Evolutionary conservation across 179 eudicot genomes (phyloP).

Genomic region (Silene coronaria): DNA sequence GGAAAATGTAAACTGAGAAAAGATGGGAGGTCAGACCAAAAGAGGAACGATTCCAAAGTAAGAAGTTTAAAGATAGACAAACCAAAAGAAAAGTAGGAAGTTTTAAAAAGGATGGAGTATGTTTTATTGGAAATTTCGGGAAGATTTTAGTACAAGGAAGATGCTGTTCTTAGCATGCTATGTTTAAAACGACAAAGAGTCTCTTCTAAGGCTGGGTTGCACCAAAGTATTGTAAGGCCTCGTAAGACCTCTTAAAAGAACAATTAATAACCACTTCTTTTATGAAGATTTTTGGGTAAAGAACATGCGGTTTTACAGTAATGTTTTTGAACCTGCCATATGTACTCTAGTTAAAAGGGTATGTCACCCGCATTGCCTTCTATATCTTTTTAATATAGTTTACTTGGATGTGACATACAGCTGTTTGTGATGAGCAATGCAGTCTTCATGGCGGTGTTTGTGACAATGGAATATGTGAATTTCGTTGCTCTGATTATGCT

Average conservation of each 20-base stretch:
- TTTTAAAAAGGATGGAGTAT: background rate
- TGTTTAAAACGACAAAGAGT: background rate
- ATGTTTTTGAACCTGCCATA: background rate
- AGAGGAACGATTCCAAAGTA: too few species aligned
- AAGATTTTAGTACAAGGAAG: background rate
- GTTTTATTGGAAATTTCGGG: background rate
- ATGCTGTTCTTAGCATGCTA: background rate
- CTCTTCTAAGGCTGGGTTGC: background rate
- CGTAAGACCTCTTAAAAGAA: background rate
- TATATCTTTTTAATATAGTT: background rate
- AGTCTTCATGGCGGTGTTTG: constrained; percentile 99
- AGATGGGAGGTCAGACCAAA: too few species aligned
- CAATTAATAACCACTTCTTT: background rate
- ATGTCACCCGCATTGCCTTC: background rate
- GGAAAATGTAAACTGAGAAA: too few species aligned
- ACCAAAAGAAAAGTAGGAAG: too few species aligned
- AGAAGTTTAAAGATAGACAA: too few species aligned
- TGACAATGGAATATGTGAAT: constrained; percentile 90
- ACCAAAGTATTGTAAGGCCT: background rate
- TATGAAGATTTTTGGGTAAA: background rate
- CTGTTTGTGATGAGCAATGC: constrained; percentile 95
- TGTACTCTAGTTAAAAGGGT: background rate
- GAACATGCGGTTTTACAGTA: background rate
- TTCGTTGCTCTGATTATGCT: constrained; percentile 97
- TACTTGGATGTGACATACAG: constrained; percentile 38